Conservation (phyloP, 2,329 filamentous ascomycete species). For the Ceratocystis eucalypticola region DNA sequence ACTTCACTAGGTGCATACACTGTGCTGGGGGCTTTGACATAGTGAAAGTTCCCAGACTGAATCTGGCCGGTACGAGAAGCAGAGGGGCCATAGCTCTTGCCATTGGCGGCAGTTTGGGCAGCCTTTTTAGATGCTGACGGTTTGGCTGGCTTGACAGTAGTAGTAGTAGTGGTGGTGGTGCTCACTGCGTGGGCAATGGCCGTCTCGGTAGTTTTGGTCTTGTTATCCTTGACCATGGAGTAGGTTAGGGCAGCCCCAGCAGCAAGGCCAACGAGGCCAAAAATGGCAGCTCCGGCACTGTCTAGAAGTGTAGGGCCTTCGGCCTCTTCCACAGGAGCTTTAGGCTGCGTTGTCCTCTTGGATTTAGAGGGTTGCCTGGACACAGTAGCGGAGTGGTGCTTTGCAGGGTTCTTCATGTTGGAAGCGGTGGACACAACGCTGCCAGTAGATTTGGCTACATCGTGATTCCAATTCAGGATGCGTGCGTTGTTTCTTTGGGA, state of each 20-base stretch:
- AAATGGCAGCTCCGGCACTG: constrained; percentile 13
- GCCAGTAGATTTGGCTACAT: constrained; percentile 27
- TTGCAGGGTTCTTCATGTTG: constrained; percentile 8
- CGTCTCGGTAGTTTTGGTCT: constrained; percentile 5
- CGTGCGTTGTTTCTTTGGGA: constrained; percentile 28
- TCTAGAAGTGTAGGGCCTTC: constrained; percentile 16
- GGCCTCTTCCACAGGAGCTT: neutral
- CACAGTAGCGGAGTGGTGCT: constrained; percentile 1
- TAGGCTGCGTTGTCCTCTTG: constrained; percentile 3
- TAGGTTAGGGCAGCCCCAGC: constrained; percentile 20
- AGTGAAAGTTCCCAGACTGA: neutral
- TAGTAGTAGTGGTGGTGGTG: neutral
- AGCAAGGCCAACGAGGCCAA: constrained; percentile 19
- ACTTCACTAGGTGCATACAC: constrained; percentile 11
- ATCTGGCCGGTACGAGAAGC: constrained; percentile 11
- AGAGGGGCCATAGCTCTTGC: constrained; percentile 14
- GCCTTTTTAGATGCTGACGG: neutral
- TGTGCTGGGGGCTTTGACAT: constrained; percentile 15
- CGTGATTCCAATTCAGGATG: constrained; percentile 38
- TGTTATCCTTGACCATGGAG: constrained; percentile 16
- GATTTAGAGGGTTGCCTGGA: neutral
- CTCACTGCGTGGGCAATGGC: neutral
- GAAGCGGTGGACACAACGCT: constrained; percentile 11
- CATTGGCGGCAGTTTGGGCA: neutral
- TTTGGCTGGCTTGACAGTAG: neutral